Percentiles rank a stretch among this genome's conserved stretches.
phyloP scores from a whole-genome alignment of 805 yeast genomes.

The Pichia phayaonensis region DNA sequence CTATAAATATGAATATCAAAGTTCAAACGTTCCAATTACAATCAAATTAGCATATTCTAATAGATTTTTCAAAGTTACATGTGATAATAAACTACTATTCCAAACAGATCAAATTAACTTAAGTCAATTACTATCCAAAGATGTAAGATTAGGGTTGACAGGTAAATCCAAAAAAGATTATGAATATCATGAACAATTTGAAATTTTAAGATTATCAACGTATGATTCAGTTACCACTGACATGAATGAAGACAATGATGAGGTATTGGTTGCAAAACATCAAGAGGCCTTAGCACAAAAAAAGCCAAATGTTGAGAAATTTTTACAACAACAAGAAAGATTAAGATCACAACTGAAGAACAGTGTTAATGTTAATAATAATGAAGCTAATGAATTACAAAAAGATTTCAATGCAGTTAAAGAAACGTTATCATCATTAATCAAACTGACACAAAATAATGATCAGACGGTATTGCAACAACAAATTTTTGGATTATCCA shows the following conservation, averaged over 20 bases:
- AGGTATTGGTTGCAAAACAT: slow-evolving; percentile 24
- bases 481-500: slow-evolving; percentile 4
- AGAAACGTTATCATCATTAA: not conserved
- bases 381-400: not conserved
- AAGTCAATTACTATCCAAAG: slow-evolving; percentile 26
- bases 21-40: slow-evolving; percentile 63
- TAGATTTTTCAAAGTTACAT: slow-evolving; percentile 46
- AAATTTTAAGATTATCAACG: slow-evolving; percentile 50
- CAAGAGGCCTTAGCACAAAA: not conserved
- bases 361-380: not conserved
- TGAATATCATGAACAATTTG: slow-evolving; percentile 48
- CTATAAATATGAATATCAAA: slow-evolving; percentile 41
- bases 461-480: slow-evolving; percentile 5
- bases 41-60: slow-evolving; percentile 54
- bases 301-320: slow-evolving; percentile 1
- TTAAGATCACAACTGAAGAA: slow-evolving; percentile 12
- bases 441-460: not conserved
- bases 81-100: slow-evolving; percentile 65
- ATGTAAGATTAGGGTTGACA: slow-evolving; percentile 46
- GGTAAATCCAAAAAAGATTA: slow-evolving; percentile 35
- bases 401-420: not conserved
- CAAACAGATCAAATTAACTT: slow-evolving; percentile 50
- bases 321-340: slow-evolving; percentile 16
- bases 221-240: slow-evolving; percentile 38
- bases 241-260: slow-evolving; percentile 16